These are phyloP conservation scores for Colletotrichum simmondsii DNA, from an alignment of 2,329 filamentous ascomycete species.

Conservation along the genomic window DNA sequence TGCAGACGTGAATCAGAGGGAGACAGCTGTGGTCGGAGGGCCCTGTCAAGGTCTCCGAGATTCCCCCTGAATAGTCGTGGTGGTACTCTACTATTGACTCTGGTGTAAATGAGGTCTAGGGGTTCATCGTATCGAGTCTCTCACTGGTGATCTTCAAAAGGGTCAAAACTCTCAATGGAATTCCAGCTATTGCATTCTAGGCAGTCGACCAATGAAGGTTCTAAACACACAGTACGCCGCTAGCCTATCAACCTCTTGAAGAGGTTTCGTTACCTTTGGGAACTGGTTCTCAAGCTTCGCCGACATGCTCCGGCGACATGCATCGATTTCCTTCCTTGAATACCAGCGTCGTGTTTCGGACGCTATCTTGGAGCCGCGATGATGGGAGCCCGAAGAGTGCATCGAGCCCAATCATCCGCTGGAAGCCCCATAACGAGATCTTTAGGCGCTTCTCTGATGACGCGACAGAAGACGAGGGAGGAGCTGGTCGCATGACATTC, in stretches of 20 bases:
- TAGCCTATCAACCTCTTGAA: background rate
- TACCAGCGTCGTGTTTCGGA: conserved; percentile 24
- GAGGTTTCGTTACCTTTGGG: background rate
- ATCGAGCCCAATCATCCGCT: conserved; percentile 6
- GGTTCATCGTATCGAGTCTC: background rate
- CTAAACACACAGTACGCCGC: no score
- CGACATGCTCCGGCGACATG: conserved; percentile 30
- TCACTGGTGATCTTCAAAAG: background rate
- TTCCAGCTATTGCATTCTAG: background rate
- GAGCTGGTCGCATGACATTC: background rate
- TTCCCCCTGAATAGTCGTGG: background rate
- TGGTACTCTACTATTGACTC: background rate
- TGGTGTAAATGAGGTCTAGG: background rate
- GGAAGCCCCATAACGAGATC: conserved; percentile 30
- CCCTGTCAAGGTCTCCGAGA: background rate
- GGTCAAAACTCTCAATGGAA: background rate
- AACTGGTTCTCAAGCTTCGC: conserved; percentile 14
- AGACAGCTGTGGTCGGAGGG: background rate
- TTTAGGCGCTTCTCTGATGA: conserved; percentile 40
- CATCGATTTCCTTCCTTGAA: conserved; percentile 12
- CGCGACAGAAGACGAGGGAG: conserved; percentile 28
- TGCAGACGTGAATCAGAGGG: background rate
- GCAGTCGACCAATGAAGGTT: background rate
- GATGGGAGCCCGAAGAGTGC: conserved; percentile 27
- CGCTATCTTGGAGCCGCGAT: conserved; percentile 19